phyloP scores from a whole-genome alignment of 2,329 filamentous ascomycete genomes.

The Cercospora canescens region DNA sequence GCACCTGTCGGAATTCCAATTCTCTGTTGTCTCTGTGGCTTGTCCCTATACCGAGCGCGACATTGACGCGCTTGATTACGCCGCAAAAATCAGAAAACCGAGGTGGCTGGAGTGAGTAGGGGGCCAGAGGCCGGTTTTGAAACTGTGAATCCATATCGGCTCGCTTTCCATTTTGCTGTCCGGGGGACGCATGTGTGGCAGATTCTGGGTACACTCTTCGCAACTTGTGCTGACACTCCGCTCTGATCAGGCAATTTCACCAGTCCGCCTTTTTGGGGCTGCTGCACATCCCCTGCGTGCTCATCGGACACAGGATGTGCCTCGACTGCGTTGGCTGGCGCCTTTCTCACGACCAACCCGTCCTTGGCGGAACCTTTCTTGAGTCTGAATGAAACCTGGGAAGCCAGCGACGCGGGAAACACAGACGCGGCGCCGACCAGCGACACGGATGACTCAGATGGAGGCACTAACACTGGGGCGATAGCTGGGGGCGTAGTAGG shows the following conservation, averaged over 20 bases:
- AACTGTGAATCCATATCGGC: too few species aligned
- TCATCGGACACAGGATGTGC: conserved; percentile 8
- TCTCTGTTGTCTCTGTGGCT: too few species aligned
- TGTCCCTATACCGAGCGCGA: too few species aligned
- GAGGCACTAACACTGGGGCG: conserved; percentile 13
- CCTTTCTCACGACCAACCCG: conserved; percentile 16
- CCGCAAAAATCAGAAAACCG: too few species aligned
- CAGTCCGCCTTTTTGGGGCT: conserved; percentile 19
- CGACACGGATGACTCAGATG: not conserved
- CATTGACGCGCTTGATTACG: too few species aligned
- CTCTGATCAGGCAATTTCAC: conserved; percentile 3
- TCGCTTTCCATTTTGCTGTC: too few species aligned
- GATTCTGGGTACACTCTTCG: not conserved
- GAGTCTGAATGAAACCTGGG: conserved; percentile 14
- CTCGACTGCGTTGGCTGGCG: conserved; percentile 4
- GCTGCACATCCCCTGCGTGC: conserved; percentile 12
- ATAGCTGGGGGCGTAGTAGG: conserved; percentile 22
- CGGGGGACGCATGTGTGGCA: too few species aligned
- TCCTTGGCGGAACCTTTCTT: conserved; percentile 8
- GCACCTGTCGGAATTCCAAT: too few species aligned
- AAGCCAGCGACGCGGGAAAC: not conserved
- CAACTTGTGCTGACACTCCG: not conserved
- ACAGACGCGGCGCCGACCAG: not conserved
- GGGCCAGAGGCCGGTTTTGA: too few species aligned
- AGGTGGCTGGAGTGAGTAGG: too few species aligned